Base-by-base conservation (phyloP, 1,139 yeast genomes). In the Diutina ranongensis region DNA sequence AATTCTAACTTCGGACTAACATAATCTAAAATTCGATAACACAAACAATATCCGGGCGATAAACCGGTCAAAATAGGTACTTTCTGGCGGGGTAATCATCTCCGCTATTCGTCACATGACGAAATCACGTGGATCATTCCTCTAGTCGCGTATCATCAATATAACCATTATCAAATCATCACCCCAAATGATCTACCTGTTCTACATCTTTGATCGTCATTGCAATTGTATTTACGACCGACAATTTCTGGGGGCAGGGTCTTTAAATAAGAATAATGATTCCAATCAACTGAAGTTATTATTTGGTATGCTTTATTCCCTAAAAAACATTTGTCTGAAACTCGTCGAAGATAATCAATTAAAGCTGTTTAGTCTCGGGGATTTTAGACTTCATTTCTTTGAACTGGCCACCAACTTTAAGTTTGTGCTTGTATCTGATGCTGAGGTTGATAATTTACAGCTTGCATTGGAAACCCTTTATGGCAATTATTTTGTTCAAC, bases 201-300 rank as follows among this genome's bases (percentile, higher is more conserved):
- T 88, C 59, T 84, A 88, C 80, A 76, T 89, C 47, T 89, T 83
- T 59, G 96, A 89, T 59, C 75, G 94, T 57, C 97, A 89, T 60
- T 85, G 95, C 64, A 79, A 78, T 53, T 84, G 94, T 57, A 76
- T 84, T 36, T 84, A 77, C 62, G 75, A 72, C 53, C 64, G 92
- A 40, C 88, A 82, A 57, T 83, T 76, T 68, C 67, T 61, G 19
- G 60, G 57, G 15, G 60, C 62, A 33, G 83, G 83, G 1, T 57
- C 72, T 0, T 65, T 73, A 45, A 83, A 83, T 56, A 66, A 70
- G 22, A 73, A 70, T 49, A 80, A 78, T 56, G 72, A 73, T 46
- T 79, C 79, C 38, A 82, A 83, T 55, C 70, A 76, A 15, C 80
- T 92, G 12, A 84, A 92, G 59, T 72, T 92, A 41, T 68, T 92